Base-by-base conservation (phyloP, 805 yeast genomes). In the Metschnikowia bowlesiae region DNA sequence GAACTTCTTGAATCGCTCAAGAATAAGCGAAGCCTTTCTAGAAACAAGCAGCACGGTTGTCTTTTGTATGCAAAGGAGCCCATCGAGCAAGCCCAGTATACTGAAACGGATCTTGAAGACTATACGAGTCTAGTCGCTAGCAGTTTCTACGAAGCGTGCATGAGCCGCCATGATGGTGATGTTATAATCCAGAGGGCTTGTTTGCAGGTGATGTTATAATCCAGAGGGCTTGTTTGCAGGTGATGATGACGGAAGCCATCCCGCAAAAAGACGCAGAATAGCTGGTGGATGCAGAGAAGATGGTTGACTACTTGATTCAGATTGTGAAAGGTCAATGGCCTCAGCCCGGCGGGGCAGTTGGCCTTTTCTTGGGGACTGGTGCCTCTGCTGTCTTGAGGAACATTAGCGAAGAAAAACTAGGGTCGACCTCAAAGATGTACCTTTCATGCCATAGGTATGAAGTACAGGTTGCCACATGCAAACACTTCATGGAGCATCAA, bases 331-430 rank as follows among this genome's bases (percentile, higher is more conserved):
- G 29, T 14, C 35, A 34, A 39, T 29, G 16, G 29, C 34, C 6
- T 36, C 55, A 57, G 11, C 14, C n/a, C 1, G 32, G 30, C 1
- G 51, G 58, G 8, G 39, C 67, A 0, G 32, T 51, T 4, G 35
- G 51, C 6, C 52, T 81, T 22, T 72, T 73, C 60, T 73, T 80
- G 38, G 50, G 71, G 4, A 43, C 54, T 0, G 65, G 73, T n/a
- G 62, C 59, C 11, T 26, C 44, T 7, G 35, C 63, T 43, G 44
- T 5, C 33, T 32, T 2, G 55, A 54, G 6, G 56, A 60, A 22
- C 57, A 75, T 14, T 13, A 40, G 38, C 5, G 48, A 35, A 26
- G 41, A 28, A 5, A 46, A 32, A 34, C 22, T 36, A 5, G 8
- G 26, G 3, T 9, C n/a, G 1, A 11, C 47, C 7, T 46, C 53